Conservation (phyloP, 345 rosid genomes). For the Populus pruinosa region DNA sequence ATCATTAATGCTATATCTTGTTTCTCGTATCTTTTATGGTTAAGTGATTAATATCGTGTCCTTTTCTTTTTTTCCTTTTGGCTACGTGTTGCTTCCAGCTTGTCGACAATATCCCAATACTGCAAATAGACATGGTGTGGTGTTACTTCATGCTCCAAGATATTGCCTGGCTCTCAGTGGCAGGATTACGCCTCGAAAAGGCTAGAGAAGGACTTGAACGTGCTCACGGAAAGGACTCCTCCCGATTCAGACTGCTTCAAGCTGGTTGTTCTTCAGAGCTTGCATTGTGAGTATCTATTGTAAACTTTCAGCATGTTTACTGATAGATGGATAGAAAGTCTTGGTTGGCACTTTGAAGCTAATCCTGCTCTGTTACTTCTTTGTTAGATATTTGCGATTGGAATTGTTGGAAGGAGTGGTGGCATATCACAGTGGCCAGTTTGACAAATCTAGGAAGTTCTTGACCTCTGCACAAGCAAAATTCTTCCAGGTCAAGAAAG, state of each 20-base stretch:
- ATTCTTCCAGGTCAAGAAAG: slow-evolving; percentile 56
- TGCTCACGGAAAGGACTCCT: slow-evolving; percentile 85
- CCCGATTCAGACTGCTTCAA: slow-evolving; percentile 83
- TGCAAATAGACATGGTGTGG: slow-evolving; percentile 99
- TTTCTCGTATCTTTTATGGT: not conserved
- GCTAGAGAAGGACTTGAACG: slow-evolving; percentile 90
- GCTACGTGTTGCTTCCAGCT: slow-evolving; percentile 43
- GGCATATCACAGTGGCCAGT: slow-evolving; percentile 79
- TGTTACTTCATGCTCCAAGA: slow-evolving; percentile 90
- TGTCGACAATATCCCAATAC: slow-evolving; percentile 81
- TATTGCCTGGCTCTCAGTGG: slow-evolving; percentile 78
- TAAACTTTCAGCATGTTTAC: not conserved
- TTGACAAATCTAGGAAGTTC: slow-evolving; percentile 52
- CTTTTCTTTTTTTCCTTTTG: not conserved
- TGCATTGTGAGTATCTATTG: slow-evolving; percentile 57
- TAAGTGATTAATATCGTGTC: not conserved
- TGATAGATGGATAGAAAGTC: not conserved
- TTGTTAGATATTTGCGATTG: slow-evolving; percentile 68
- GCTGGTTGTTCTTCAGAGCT: slow-evolving; percentile 69
- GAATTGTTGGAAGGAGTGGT: slow-evolving; percentile 94
- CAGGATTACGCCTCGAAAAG: slow-evolving; percentile 71
- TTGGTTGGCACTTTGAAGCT: slow-evolving; percentile 9
- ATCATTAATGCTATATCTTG: not conserved
- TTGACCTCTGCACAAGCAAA: slow-evolving; percentile 74
- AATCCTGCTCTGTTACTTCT: slow-evolving; percentile 4